Evolutionary conservation across 768 basidiomycete species (phyloP).

Genomic region (Galerina sulciceps): DNA sequence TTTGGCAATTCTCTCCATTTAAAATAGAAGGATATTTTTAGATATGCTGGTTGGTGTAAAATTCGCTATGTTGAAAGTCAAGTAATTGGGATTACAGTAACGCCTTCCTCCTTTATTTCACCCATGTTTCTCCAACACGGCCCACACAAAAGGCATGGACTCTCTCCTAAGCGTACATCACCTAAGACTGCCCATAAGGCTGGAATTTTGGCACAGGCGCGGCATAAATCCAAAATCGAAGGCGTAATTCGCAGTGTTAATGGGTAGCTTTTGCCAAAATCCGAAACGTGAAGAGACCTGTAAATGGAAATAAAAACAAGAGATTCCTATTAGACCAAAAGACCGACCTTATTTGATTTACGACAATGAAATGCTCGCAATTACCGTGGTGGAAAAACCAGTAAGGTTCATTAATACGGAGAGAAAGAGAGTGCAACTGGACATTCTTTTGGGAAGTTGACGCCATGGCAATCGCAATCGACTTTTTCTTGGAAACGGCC

Average conservation of each 20-base stretch:
- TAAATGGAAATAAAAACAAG: constrained; percentile 6
- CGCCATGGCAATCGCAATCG: constrained; percentile 37
- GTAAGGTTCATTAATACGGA: constrained; percentile 77
- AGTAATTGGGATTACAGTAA: constrained; percentile 59
- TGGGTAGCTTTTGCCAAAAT: constrained; percentile 65
- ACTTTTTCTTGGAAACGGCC: constrained; percentile 29
- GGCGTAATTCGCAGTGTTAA: constrained; percentile 70
- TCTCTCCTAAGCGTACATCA: constrained; percentile 78
- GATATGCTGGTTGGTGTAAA: no score
- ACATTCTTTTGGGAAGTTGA: constrained; percentile 50
- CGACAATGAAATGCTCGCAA: constrained; percentile 79
- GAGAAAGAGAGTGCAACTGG: constrained; percentile 52
- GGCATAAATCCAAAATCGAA: constrained; percentile 62
- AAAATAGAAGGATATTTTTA: constrained; percentile 1
- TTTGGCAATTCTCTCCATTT: constrained; percentile 20
- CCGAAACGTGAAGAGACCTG: constrained; percentile 64
- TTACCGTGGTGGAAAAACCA: constrained; percentile 82
- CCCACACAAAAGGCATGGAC: constrained; percentile 73
- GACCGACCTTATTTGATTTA: constrained; percentile 72
- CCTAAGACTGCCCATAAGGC: constrained; percentile 70
- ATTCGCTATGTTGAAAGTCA: no score
- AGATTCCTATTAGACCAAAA: not conserved
- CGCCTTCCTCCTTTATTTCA: constrained; percentile 43
- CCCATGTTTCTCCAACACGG: constrained; percentile 81
- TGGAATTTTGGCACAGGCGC: constrained; percentile 71